Evolutionary conservation across 169 alveolate genomes (phyloP).

Genomic region (Cryptosporidium bovis): DNA sequence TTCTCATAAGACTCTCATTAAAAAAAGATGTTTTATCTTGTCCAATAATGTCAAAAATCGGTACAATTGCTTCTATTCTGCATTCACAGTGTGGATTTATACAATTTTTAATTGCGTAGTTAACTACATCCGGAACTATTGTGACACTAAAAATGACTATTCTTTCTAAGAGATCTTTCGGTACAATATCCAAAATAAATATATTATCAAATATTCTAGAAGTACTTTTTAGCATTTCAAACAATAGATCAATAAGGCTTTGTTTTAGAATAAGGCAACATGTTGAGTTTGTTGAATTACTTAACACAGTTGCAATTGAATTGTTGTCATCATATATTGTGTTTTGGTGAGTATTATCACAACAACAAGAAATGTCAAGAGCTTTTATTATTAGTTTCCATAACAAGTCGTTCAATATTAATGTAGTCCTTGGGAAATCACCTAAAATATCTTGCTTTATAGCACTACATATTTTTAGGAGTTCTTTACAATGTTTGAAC

Average conservation of each 20-base stretch:
- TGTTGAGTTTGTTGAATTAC: neutral
- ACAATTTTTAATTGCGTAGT: slow-evolving; percentile 11
- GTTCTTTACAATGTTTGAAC: slow-evolving; percentile 15
- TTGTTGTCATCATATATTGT: neutral
- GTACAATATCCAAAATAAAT: neutral
- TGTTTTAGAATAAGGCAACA: slow-evolving; percentile 43
- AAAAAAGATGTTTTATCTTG: neutral
- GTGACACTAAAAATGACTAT: slow-evolving; percentile 3
- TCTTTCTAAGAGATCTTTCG: neutral
- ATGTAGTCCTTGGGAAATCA: slow-evolving; percentile 27
- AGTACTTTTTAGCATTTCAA: slow-evolving; percentile 22
- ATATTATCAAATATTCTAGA: neutral
- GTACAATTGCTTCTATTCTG: slow-evolving; percentile 27
- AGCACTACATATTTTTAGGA: slow-evolving; percentile 38
- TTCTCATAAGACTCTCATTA: slow-evolving; percentile 13
- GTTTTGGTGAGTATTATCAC: neutral
- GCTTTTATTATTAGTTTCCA: slow-evolving; percentile 51
- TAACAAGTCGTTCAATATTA: neutral
- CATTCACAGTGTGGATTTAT: slow-evolving; percentile 45
- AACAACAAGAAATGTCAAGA: slow-evolving; percentile 44
- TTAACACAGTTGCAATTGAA: neutral
- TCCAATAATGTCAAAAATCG: neutral
- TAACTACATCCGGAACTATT: slow-evolving; percentile 26
- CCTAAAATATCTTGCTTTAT: slow-evolving; percentile 48
- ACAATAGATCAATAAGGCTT: slow-evolving; percentile 5